Conservation (phyloP, 208 protist genomes). For the Wallacemonas rigidus region DNA sequence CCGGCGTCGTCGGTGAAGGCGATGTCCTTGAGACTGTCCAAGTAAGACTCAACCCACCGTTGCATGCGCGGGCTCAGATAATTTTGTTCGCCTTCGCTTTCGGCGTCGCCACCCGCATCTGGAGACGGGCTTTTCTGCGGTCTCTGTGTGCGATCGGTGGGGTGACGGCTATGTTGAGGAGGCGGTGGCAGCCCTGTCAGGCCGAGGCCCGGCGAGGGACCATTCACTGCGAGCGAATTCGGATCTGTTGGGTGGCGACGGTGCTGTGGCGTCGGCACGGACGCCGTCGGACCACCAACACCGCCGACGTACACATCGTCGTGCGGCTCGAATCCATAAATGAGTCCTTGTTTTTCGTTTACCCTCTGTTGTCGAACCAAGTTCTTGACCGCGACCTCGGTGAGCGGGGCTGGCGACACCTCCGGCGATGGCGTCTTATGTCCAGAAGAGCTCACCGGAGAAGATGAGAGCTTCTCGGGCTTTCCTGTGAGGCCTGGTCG, state of each 20-base stretch:
- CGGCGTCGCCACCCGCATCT: constrained; percentile 19
- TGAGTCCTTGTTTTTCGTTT: constrained; percentile 3
- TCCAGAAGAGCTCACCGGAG: not conserved
- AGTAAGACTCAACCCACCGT: not conserved
- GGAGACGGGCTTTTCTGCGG: not conserved
- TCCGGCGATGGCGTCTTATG: not conserved
- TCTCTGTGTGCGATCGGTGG: constrained; percentile 7
- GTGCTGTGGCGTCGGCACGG: constrained; percentile 1
- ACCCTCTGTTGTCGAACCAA: constrained; percentile 6
- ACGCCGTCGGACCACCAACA: not conserved
- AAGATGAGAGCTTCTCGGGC: not conserved
- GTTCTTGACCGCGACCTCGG: constrained; percentile 3
- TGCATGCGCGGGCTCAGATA: constrained; percentile 7
- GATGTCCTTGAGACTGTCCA: constrained; percentile 12
- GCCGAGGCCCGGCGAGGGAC: not conserved
- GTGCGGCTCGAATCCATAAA: not conserved
- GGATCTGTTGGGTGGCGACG: not conserved
- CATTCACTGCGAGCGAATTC: constrained; percentile 13
- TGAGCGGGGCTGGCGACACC: not conserved
- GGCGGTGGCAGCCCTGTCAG: not conserved
- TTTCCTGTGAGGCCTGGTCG: not conserved
- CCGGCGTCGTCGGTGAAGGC: not conserved
- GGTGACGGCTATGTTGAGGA: constrained; percentile 6
- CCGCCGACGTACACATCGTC: not conserved
- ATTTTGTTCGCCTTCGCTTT: constrained; percentile 22